These are phyloP conservation scores for Botrytis squamosa DNA, from an alignment of 2,329 filamentous ascomycete genomes.

Conservation along the genomic window DNA sequence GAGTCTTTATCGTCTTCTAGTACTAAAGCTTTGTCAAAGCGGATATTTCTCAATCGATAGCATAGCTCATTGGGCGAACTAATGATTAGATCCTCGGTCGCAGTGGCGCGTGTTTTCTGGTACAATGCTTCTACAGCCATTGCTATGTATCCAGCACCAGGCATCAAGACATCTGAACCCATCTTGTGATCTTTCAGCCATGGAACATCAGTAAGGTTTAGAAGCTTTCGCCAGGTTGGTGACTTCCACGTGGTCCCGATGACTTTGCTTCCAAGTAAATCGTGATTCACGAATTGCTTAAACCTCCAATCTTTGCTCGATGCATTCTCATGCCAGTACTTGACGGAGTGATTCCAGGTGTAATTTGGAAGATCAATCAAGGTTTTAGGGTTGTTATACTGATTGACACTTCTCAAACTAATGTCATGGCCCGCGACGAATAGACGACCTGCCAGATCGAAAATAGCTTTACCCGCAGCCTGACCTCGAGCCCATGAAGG, in stretches of 20 bases:
- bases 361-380: slow-evolving; percentile 50
- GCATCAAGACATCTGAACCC: slow-evolving; percentile 51
- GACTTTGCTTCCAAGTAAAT: slow-evolving; percentile 47
- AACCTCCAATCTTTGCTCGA: slow-evolving; percentile 47
- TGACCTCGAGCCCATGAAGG: slow-evolving; percentile 19
- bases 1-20: slow-evolving; percentile 7
- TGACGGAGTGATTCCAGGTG: slow-evolving; percentile 53
- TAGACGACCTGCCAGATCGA: slow-evolving; percentile 22
- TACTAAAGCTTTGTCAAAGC: slow-evolving; percentile 20
- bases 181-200: slow-evolving; percentile 54
- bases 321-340: slow-evolving; percentile 54
- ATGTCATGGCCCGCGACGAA: slow-evolving; percentile 16
- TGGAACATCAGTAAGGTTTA: slow-evolving; percentile 45
- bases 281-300: slow-evolving; percentile 47
- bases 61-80: neutral
- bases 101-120: slow-evolving; percentile 10
- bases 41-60: slow-evolving; percentile 13
- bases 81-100: neutral
- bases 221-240: slow-evolving; percentile 36
- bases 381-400: slow-evolving; percentile 34
- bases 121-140: slow-evolving; percentile 30
- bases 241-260: slow-evolving; percentile 27
- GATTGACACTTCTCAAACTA: slow-evolving; percentile 31
- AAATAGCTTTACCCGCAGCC: slow-evolving; percentile 5
- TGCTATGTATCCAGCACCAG: slow-evolving; percentile 34